phyloP scores from a whole-genome alignment of 169 alveolate species.

The Cryptosporidium bovis region DNA sequence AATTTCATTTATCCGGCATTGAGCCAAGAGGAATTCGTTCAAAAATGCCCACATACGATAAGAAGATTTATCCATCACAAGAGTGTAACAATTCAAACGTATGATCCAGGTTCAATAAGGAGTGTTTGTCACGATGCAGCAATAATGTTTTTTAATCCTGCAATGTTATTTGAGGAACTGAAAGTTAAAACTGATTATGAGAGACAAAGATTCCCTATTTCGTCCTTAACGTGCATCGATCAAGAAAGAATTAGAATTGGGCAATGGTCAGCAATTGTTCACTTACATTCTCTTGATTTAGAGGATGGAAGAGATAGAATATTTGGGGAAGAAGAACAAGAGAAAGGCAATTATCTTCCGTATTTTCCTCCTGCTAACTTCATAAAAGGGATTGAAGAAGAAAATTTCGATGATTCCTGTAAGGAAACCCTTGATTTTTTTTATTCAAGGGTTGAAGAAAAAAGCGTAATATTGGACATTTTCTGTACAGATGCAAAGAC shows the following conservation, averaged over 20 bases:
- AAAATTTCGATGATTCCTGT: conserved; percentile 30
- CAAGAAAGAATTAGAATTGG: conserved; percentile 55
- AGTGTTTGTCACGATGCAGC: conserved; percentile 61
- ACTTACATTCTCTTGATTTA: conserved; percentile 64
- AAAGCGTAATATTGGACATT: conserved; percentile 9
- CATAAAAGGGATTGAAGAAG: conserved; percentile 44
- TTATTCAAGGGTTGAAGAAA: conserved; percentile 49
- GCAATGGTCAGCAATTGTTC: conserved; percentile 72
- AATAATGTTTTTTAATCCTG: conserved; percentile 51
- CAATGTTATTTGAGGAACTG: conserved; percentile 63
- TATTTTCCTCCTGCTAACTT: conserved; percentile 54
- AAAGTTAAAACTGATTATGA: conserved; percentile 28
- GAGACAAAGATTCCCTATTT: conserved; percentile 44
- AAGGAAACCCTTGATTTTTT: background rate
- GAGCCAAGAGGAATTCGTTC: conserved; percentile 33
- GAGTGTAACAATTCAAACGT: conserved; percentile 25
- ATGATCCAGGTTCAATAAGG: conserved; percentile 30
- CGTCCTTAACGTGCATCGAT: conserved; percentile 55
- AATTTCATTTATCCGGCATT: conserved; percentile 17
- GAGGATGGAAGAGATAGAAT: conserved; percentile 70
- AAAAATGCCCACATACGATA: conserved; percentile 22
- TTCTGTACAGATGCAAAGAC: conserved; percentile 62
- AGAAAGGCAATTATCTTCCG: background rate
- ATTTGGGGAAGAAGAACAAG: background rate
- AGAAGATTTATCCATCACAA: conserved; percentile 30